Percentiles rank a stretch among this genome's conserved stretches.
These are phyloP conservation scores for Golubevia sp. DNA, from an alignment of 1,284 basidiomycete species.

Conservation along the genomic window DNA sequence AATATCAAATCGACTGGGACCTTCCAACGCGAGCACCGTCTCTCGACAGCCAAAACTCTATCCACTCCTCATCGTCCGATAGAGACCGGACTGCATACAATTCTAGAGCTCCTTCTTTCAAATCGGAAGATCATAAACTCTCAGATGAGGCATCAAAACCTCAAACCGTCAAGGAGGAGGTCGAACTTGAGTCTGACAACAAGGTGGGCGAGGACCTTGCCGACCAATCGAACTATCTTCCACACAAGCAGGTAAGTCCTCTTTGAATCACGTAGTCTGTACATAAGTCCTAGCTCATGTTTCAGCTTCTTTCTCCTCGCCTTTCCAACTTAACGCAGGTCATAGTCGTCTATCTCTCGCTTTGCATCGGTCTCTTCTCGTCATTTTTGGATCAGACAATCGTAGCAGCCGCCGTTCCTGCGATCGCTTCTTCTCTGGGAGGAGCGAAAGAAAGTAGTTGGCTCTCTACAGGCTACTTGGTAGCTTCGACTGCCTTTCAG, in stretches of 20 bases:
- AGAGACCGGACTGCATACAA: background rate
- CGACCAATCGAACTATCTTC: slow-evolving; percentile 34
- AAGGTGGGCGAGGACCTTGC: background rate
- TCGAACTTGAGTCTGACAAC: too few species aligned
- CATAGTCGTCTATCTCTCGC: slow-evolving; percentile 24
- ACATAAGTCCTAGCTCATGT: too few species aligned
- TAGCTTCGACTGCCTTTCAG: slow-evolving; percentile 73
- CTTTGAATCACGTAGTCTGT: too few species aligned
- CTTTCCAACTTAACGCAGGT: too few species aligned
- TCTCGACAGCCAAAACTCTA: background rate
- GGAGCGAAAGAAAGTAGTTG: slow-evolving; percentile 59
- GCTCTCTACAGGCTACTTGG: slow-evolving; percentile 72
- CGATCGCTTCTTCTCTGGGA: background rate
- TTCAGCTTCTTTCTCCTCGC: too few species aligned
- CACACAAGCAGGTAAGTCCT: slow-evolving; percentile 15
- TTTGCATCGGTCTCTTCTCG: slow-evolving; percentile 19
- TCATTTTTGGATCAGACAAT: background rate
- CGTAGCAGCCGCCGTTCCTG: background rate
- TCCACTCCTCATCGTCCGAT: too few species aligned
- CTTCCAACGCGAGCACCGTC: too few species aligned
- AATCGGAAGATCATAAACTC: background rate
- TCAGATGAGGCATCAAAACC: background rate
- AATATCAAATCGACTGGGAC: too few species aligned
- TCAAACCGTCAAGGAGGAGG: background rate
- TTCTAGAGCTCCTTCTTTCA: background rate